These are phyloP conservation scores for Alternaria sp. DNA, from an alignment of 2,329 filamentous ascomycete genomes.

Conservation along the genomic window DNA sequence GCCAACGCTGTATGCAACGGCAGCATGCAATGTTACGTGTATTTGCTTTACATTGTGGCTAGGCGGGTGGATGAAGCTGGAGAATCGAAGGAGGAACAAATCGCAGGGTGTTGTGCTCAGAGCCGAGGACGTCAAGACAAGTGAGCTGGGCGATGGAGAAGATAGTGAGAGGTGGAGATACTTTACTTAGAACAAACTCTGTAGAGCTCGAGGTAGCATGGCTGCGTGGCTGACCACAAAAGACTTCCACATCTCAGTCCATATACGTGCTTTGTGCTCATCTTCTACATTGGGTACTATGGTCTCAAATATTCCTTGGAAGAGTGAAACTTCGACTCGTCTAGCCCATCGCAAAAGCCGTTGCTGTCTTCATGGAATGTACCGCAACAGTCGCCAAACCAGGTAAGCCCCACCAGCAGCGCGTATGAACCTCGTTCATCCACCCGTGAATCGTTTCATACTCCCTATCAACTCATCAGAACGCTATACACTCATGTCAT, in stretches of 20 bases:
- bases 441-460: too few species aligned
- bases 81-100: slow-evolving; percentile 55
- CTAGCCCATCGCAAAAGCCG: background rate
- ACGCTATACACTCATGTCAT: too few species aligned
- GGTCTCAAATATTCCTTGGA: background rate
- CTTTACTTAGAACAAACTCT: slow-evolving; percentile 31
- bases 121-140: slow-evolving; percentile 53
- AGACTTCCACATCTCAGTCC: background rate
- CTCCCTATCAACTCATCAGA: too few species aligned
- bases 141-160: slow-evolving; percentile 52
- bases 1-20: slow-evolving; percentile 58
- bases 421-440: too few species aligned
- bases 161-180: slow-evolving; percentile 51
- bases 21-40: slow-evolving; percentile 54
- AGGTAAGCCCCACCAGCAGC: too few species aligned
- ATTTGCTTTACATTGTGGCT: slow-evolving; percentile 53
- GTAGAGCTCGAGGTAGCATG: too few species aligned
- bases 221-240: background rate
- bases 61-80: slow-evolving; percentile 57
- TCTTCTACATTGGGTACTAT: background rate
- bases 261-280: background rate
- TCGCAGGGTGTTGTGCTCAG: slow-evolving; percentile 49
- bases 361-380: background rate
- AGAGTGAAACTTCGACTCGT: background rate
- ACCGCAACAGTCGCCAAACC: too few species aligned